A percentile compares a stretch with the other conserved stretches of the same genome.
Evolutionary conservation across 495 filamentous ascomycete species (phyloP).

Genomic region (Neurospora terricola): DNA sequence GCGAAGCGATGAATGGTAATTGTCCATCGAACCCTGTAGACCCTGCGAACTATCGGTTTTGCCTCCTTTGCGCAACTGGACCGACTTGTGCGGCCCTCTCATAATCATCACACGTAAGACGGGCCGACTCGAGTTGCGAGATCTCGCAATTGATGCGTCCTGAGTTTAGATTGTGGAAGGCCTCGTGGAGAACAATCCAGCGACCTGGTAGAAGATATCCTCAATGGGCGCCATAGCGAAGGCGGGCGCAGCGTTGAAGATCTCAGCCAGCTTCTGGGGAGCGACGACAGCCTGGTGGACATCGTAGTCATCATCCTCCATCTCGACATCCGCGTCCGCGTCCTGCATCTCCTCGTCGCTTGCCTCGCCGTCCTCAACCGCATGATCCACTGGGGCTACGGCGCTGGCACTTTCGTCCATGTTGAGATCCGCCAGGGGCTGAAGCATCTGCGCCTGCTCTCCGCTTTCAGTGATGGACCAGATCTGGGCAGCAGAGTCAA

Average conservation of each 20-base stretch:
- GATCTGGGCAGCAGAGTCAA: conserved; percentile 50
- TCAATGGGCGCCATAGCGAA: conserved; percentile 69
- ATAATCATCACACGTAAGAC: not conserved
- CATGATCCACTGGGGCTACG: conserved; percentile 9
- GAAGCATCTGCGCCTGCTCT: conserved; percentile 37
- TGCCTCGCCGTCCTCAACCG: conserved; percentile 38
- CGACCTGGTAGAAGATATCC: conserved; percentile 69
- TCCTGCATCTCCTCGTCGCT: conserved; percentile 34
- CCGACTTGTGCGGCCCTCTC: not conserved
- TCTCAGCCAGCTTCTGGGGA: conserved; percentile 54
- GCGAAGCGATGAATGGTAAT: not conserved
- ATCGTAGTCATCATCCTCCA: conserved; percentile 28
- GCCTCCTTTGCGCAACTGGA: not conserved
- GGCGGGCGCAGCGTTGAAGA: conserved; percentile 65
- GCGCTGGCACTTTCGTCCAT: conserved; percentile 24
- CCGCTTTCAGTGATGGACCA: conserved; percentile 42
- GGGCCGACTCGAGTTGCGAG: not conserved
- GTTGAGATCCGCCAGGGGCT: conserved; percentile 37
- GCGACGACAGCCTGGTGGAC: conserved; percentile 44
- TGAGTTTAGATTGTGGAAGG: conserved; percentile 7
- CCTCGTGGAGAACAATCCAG: conserved; percentile 46
- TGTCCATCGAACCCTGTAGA: not conserved
- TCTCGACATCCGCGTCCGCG: conserved; percentile 22
- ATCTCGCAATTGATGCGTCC: not conserved
- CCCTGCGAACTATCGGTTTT: not conserved